Conservation (phyloP, 163 green algal genomes). For the Chlorella variabilis region DNA sequence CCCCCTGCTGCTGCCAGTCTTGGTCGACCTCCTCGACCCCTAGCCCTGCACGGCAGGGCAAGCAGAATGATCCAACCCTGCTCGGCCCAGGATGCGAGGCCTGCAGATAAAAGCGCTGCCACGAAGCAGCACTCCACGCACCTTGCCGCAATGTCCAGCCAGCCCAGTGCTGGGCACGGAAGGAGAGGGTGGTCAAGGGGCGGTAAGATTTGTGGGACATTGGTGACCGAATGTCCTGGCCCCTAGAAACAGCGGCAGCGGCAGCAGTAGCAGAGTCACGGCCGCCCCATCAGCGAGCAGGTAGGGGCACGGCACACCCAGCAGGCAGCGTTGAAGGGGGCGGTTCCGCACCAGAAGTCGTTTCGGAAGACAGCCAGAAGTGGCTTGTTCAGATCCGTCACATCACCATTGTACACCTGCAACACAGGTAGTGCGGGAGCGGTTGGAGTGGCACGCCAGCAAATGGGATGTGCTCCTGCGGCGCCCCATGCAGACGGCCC, state of each 20-base stretch:
- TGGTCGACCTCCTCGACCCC: neutral
- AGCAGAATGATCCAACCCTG: too few relatives aligned
- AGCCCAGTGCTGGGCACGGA: conserved; percentile 58
- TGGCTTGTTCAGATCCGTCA: conserved; percentile 22
- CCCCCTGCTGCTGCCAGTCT: conserved; percentile 7
- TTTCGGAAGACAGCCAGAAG: conserved; percentile 8
- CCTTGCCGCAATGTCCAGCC: neutral
- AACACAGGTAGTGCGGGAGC: neutral
- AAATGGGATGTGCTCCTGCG: too few relatives aligned
- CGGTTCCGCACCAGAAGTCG: conserved; percentile 33
- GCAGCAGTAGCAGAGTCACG: too few relatives aligned
- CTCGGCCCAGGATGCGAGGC: too few relatives aligned
- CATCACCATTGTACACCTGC: conserved; percentile 36
- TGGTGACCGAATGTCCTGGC: conserved; percentile 63
- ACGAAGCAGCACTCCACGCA: too few relatives aligned
- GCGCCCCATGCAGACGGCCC: too few relatives aligned
- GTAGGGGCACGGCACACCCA: too few relatives aligned
- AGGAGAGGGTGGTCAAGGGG: conserved; percentile 69
- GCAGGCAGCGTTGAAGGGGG: too few relatives aligned
- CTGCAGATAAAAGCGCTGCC: too few relatives aligned
- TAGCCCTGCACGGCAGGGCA: conserved; percentile 1
- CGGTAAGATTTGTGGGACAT: conserved; percentile 85
- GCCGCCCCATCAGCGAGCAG: too few relatives aligned
- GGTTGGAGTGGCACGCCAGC: neutral
- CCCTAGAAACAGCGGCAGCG: conserved; percentile 1